A percentile compares a stretch with the other conserved stretches of the same genome.
Conservation (phyloP, 495 filamentous ascomycete genomes). For the Penicillium canescens region DNA sequence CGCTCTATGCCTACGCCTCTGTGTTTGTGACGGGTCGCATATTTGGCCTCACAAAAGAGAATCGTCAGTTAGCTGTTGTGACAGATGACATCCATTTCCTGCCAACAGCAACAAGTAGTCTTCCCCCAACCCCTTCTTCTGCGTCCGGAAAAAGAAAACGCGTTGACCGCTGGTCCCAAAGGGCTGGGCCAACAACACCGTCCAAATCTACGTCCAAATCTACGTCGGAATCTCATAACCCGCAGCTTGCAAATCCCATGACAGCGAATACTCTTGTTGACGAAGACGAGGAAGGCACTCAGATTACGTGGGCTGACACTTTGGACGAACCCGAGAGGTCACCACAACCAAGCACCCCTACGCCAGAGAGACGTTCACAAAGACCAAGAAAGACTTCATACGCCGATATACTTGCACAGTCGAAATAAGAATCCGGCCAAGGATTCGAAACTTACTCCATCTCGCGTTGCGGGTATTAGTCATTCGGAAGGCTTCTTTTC, state of each 20-base stretch:
- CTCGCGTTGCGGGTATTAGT: constrained; percentile 3
- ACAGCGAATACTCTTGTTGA: background rate
- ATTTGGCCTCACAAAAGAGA: constrained; percentile 18
- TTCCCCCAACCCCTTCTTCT: constrained; percentile 9
- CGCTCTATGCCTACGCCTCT: constrained; percentile 1
- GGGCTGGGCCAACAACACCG: background rate
- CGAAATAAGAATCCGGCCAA: constrained; percentile 1
- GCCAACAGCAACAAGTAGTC: background rate
- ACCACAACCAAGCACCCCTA: constrained; percentile 1
- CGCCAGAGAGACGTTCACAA: constrained; percentile 2
- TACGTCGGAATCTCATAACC: background rate
- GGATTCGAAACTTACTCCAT: background rate
- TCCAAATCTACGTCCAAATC: constrained; percentile 4
- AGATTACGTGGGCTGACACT: background rate
- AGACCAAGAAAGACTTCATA: constrained; percentile 6
- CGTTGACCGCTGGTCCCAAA: constrained; percentile 7
- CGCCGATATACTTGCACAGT: constrained; percentile 4
- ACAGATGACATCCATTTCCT: constrained; percentile 21
- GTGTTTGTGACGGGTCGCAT: constrained; percentile 13
- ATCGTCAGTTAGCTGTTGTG: constrained; percentile 13
- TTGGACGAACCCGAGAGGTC: background rate
- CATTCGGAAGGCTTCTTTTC: background rate
- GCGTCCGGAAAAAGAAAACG: constrained; percentile 10
- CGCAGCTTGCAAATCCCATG: background rate
- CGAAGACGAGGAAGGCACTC: background rate